Conservation (phyloP, 495 filamentous ascomycete genomes). For the Staphylotrichum tortipilum region DNA sequence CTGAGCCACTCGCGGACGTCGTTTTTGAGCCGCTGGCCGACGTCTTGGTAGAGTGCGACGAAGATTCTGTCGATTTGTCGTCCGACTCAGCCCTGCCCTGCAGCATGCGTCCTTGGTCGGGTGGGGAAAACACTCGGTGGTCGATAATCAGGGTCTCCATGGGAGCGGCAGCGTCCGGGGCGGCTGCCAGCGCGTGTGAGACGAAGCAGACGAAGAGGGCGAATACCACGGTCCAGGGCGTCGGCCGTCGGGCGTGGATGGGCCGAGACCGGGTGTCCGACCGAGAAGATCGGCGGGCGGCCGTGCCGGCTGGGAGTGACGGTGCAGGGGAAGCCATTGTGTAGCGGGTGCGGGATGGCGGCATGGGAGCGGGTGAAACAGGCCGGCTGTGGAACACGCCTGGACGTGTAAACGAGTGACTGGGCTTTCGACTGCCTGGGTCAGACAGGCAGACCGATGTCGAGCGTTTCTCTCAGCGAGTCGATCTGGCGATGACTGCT, state of each 20-base stretch:
- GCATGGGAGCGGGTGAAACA: constrained; percentile 16
- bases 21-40: constrained; percentile 4
- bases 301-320: neutral
- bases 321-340: constrained; percentile 16
- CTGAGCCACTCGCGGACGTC: constrained; percentile 11
- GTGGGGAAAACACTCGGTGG: constrained; percentile 23
- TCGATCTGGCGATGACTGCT: too few relatives aligned
- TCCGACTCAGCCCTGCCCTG: constrained; percentile 7
- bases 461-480: too few relatives aligned
- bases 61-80: neutral
- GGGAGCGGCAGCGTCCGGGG: constrained; percentile 21
- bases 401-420: constrained; percentile 18
- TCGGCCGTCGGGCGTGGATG: constrained; percentile 16
- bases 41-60: neutral
- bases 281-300: neutral
- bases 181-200: constrained; percentile 21
- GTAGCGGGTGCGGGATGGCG: constrained; percentile 15
- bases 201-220: constrained; percentile 27
- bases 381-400: constrained; percentile 19
- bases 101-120: constrained; percentile 19
- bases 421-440: constrained; percentile 18
- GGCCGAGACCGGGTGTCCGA: constrained; percentile 8
- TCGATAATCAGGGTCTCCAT: constrained; percentile 31
- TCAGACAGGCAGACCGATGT: constrained; percentile 20
- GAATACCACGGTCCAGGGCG: constrained; percentile 27